phyloP scores from a whole-genome alignment of 2,329 filamentous ascomycete species.

The Aureobasidium sp. region DNA sequence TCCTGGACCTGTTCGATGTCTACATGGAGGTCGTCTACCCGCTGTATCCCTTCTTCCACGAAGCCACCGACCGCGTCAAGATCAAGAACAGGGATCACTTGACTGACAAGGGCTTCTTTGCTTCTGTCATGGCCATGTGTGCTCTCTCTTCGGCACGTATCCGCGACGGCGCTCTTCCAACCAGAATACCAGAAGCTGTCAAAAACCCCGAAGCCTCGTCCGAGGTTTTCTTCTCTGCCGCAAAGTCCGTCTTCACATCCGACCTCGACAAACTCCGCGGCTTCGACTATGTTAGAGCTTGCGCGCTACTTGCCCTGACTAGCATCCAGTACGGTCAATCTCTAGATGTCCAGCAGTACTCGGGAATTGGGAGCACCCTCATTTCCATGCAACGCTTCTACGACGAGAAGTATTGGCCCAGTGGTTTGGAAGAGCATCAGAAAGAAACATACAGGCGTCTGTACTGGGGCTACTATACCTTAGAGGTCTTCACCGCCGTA shows the following conservation, averaged over 20 bases:
- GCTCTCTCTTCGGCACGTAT: conserved; percentile 41
- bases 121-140: conserved; percentile 44
- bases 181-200: conserved; percentile 24
- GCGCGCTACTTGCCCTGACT: conserved; percentile 41
- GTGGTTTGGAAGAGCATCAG: conserved; percentile 36
- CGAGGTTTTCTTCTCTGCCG: conserved; percentile 38
- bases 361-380: conserved; percentile 44
- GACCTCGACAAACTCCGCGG: conserved; percentile 28
- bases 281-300: conserved; percentile 37
- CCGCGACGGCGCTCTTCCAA: conserved; percentile 41
- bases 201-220: conserved; percentile 27
- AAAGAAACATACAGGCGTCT: conserved; percentile 41
- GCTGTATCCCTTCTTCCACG: conserved; percentile 44
- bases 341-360: conserved; percentile 41
- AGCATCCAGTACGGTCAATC: conserved; percentile 45
- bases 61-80: conserved; percentile 33
- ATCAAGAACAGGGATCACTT: conserved; percentile 38
- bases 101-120: conserved; percentile 33
- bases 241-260: conserved; percentile 31
- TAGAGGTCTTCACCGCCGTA: conserved; percentile 47
- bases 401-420: conserved; percentile 47
- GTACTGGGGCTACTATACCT: conserved; percentile 50
- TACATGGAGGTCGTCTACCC: conserved; percentile 49
- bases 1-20: conserved; percentile 37
- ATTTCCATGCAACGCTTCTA: conserved; percentile 42